Evolutionary conservation across 2,329 filamentous ascomycete genomes (phyloP).

Genomic region (Colletotrichum sp.): DNA sequence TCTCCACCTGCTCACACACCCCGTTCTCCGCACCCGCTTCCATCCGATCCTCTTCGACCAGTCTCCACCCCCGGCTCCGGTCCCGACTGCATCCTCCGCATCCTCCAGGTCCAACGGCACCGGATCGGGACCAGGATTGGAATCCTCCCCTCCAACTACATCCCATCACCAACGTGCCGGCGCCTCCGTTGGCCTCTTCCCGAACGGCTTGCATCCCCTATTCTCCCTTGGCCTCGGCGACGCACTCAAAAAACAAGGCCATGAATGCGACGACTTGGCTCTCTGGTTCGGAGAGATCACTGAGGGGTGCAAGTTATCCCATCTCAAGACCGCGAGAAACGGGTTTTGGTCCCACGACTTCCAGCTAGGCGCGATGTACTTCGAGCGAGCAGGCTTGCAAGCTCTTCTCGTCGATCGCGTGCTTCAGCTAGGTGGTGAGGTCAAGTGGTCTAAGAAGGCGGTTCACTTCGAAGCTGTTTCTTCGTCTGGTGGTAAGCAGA

Average conservation of each 20-base stretch:
- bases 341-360: conserved; percentile 25
- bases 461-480: not conserved
- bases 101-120: not conserved
- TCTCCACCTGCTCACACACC: conserved; percentile 25
- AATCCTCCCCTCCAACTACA: not conserved
- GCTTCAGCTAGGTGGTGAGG: conserved; percentile 20
- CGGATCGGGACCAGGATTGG: not conserved
- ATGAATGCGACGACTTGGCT: not conserved
- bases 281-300: not conserved
- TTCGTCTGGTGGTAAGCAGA: not conserved
- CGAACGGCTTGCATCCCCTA: conserved; percentile 26
- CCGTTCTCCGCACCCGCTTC: conserved; percentile 7
- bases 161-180: conserved; percentile 18
- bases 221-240: conserved; percentile 22
- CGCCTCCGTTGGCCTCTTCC: conserved; percentile 26
- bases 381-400: conserved; percentile 24
- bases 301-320: not conserved
- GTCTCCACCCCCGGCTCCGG: not conserved
- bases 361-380: conserved; percentile 23
- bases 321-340: conserved; percentile 8
- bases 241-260: conserved; percentile 1
- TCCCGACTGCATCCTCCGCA: not conserved
- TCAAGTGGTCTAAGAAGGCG: conserved; percentile 24
- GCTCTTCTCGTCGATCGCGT: conserved; percentile 22
- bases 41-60: conserved; percentile 15